Conservation (phyloP, 176 grass and related monocot species). For the sorghum (Sorghum bicolor) region DNA sequence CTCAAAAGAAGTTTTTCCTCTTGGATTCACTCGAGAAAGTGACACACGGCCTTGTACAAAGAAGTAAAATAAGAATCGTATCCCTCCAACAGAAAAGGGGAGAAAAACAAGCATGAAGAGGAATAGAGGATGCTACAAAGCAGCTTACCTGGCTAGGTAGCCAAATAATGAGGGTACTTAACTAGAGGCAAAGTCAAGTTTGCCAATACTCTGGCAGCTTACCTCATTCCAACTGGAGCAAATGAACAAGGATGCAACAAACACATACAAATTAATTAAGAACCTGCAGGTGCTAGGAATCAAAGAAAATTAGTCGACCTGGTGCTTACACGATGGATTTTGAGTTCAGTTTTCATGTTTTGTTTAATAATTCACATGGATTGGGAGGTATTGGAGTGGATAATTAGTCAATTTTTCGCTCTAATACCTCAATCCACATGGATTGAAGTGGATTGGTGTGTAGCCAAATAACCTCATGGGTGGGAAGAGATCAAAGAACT, state of each 20-base stretch:
- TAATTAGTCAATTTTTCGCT: too few relatives aligned
- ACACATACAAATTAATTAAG: not conserved
- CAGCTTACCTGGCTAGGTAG: not conserved
- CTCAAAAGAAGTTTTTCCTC: not conserved
- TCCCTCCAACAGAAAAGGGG: not conserved
- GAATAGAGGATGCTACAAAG: not conserved
- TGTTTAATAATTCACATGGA: too few relatives aligned
- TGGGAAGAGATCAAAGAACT: too few relatives aligned
- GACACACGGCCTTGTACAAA: not conserved
- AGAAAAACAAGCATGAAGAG: not conserved
- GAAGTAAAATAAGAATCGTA: not conserved
- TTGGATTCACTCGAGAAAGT: conserved; percentile 14
- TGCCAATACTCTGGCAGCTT: conserved; percentile 12
- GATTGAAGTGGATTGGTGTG: too few relatives aligned
- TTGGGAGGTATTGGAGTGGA: too few relatives aligned
- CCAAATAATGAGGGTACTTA: not conserved
- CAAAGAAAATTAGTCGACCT: too few relatives aligned
- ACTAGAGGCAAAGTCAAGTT: conserved; percentile 34
- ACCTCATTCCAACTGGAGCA: not conserved
- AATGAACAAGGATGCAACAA: not conserved
- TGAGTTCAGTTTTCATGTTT: not conserved
- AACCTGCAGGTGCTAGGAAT: not conserved
- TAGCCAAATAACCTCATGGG: too few relatives aligned
- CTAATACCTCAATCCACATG: too few relatives aligned
- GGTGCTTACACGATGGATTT: too few relatives aligned